Evolutionary conservation across 129 eudicot genomes (phyloP), one percentile per base, ranked within the genome.

Genomic region (Ambrosia trifida): DNA sequence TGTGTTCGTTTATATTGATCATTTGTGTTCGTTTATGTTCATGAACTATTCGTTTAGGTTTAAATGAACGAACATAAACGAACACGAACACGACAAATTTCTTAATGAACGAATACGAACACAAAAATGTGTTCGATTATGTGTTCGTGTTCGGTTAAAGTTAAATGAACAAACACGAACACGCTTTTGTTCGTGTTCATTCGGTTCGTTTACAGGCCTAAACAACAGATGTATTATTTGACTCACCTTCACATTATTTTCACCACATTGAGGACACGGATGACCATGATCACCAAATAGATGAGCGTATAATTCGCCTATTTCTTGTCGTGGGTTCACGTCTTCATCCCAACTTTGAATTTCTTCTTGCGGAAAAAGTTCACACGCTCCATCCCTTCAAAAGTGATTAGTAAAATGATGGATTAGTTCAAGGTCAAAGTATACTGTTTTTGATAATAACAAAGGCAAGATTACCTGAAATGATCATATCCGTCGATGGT

Each of bases 401-500:
- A 35, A 68, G 72, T 50, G 24, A 76, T 38, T 31, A 72, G 52
- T 35, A 35, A 35, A 35, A 35, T 35, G 40, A 32, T 1, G 13
- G 4, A 73, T 75, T 65, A 75, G 57, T 66, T 61, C 14, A 19
- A 14, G 2, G 14, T 49, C 44, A 45, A 47, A 60, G 24, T n/a
- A 14, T 28, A 6, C 4, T 35, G 40, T 35, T 35, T 35, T 35
- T 35, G 8, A 38, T 7, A 38, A 38, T 5, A 38, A 38, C 43
- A 38, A 38, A 38, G 43, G 43, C 43, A 38, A 38, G 7, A 38
- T 38, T 38, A 93, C 98, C 92, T 80, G 84, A 83, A 90, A 80
- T 94, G 99, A 5, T 87, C 99, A 44, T 94, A 94, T 82, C 98
- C 98, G 20, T 32, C 54, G 9, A 90, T 85, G 47, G 76, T 82